Conservation (phyloP, 1,139 yeast species). For the Protomyces arabidopsidicola region DNA sequence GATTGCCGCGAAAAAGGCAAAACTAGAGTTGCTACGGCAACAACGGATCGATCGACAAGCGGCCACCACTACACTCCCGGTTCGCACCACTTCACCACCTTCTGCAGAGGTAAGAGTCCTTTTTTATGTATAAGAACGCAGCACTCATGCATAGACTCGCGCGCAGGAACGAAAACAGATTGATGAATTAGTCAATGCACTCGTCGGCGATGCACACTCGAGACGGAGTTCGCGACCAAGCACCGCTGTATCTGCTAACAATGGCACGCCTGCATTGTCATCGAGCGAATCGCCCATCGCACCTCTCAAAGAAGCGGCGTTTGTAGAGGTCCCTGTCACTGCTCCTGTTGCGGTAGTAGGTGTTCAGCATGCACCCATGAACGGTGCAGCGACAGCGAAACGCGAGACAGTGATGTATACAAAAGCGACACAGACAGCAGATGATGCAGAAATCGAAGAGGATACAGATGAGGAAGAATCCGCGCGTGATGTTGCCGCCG, state of each 20-base stretch:
- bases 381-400: neutral
- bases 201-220: conserved; percentile 31
- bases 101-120: neutral
- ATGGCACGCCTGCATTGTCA: neutral
- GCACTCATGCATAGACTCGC: neutral
- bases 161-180: conserved; percentile 28
- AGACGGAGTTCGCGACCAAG: neutral
- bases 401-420: conserved; percentile 33
- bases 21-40: conserved; percentile 46
- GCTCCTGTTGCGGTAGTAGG: neutral
- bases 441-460: neutral
- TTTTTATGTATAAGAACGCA: neutral
- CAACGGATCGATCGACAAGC: conserved; percentile 38
- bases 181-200: conserved; percentile 33
- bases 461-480: conserved; percentile 1
- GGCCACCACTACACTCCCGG: neutral
- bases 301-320: neutral
- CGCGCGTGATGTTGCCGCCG: neutral
- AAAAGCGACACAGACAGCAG: conserved; percentile 37
- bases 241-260: neutral
- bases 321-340: neutral
- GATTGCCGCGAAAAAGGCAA: conserved; percentile 48
- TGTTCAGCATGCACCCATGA: neutral
- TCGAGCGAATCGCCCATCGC: neutral
- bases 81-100: neutral